Conservation (phyloP, 2,329 filamentous ascomycete genomes). For the Penicillium sp. region DNA sequence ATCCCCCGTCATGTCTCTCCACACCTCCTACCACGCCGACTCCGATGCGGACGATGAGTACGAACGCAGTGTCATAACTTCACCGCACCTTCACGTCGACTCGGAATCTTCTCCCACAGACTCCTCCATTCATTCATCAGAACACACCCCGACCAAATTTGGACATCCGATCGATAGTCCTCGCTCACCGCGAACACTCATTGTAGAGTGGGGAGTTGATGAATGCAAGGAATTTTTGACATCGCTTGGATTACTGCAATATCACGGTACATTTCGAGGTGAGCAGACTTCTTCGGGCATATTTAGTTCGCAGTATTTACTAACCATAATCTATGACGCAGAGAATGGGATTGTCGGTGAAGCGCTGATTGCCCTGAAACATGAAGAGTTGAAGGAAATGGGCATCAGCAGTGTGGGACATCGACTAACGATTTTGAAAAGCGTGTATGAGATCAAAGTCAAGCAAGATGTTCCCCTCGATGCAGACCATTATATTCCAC, state of each 20-base stretch:
- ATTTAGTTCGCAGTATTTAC: not conserved
- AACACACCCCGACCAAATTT: constrained; percentile 63
- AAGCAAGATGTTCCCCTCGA: constrained; percentile 89
- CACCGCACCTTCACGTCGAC: constrained; percentile 55
- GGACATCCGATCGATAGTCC: constrained; percentile 52
- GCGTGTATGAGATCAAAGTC: constrained; percentile 93
- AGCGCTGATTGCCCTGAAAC: constrained; percentile 80
- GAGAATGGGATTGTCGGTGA: constrained; percentile 95
- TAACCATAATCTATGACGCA: constrained; percentile 39
- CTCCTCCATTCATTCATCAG: constrained; percentile 57
- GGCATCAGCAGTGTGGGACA: constrained; percentile 90
- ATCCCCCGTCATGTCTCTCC: constrained; percentile 39
- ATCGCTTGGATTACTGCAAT: constrained; percentile 75
- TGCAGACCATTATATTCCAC: constrained; percentile 86
- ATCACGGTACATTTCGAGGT: constrained; percentile 81
- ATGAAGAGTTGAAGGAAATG: constrained; percentile 94
- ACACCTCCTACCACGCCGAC: constrained; percentile 58
- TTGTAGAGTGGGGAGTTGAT: constrained; percentile 67
- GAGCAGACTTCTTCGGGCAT: constrained; percentile 37
- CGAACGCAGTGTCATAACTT: constrained; percentile 58
- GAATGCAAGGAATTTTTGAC: constrained; percentile 88
- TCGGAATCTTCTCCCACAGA: constrained; percentile 58
- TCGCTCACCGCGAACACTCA: constrained; percentile 54
- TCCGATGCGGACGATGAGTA: constrained; percentile 67
- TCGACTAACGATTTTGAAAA: constrained; percentile 90